phyloP scores from a whole-genome alignment of 805 yeast genomes.

The Saccharomycopsis fermentans region DNA sequence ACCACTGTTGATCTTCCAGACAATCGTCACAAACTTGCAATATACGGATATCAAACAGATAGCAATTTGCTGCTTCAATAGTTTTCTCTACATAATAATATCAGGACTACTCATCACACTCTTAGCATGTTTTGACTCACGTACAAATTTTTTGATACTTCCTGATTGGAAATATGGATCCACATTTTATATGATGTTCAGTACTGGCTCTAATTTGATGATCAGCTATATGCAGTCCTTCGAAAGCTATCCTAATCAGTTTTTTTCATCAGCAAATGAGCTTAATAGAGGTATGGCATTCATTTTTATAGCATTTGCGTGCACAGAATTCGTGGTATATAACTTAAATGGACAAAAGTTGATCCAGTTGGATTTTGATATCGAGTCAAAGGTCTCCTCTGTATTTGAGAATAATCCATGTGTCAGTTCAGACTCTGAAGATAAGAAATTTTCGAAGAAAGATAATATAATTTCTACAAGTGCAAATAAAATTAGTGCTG shows the following conservation, averaged over 20 bases:
- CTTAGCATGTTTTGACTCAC: background rate
- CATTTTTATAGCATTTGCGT: conserved; percentile 62
- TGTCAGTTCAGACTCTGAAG: background rate
- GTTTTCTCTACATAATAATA: conserved; percentile 32
- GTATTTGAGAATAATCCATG: conserved; percentile 13
- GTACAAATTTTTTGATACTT: background rate
- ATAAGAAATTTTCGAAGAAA: background rate
- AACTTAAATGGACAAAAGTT: conserved; percentile 65
- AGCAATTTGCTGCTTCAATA: conserved; percentile 50
- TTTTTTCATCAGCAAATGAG: conserved; percentile 40
- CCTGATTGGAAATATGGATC: conserved; percentile 66
- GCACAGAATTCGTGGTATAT: conserved; percentile 58
- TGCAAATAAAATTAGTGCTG: background rate
- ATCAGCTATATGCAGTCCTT: conserved; percentile 71
- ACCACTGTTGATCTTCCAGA: conserved; percentile 68
- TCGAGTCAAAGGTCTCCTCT: conserved; percentile 16
- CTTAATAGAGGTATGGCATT: conserved; percentile 74
- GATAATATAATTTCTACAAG: background rate
- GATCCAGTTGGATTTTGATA: conserved; percentile 58
- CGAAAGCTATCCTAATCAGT: conserved; percentile 40
- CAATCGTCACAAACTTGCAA: conserved; percentile 54
- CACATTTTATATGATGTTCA: conserved; percentile 61
- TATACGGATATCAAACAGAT: conserved; percentile 59
- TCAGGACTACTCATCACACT: conserved; percentile 29
- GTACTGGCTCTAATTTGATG: conserved; percentile 74